Base-by-base conservation (phyloP, 352 stramenopile genomes). In the Phytophthora hybrid region DNA sequence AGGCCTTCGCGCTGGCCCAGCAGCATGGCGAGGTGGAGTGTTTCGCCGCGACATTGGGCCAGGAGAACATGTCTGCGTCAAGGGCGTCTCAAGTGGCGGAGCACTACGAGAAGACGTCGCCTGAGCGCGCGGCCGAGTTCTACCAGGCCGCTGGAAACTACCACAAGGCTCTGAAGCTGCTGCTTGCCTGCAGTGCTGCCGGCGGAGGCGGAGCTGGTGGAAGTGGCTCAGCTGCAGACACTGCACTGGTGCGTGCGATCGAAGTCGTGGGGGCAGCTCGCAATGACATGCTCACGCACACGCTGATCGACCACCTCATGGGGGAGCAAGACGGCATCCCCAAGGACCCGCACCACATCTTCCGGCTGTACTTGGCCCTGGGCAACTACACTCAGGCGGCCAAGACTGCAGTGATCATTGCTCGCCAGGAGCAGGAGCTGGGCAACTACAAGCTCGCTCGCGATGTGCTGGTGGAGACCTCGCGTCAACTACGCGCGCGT, bases 311-410 rank as follows among this genome's bases (percentile, higher is more conserved):
- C 70, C 96, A 97, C 61, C 78, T 98, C n/a, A 98, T 98, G 90
- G 94, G 94, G 44, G 96, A 98, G 71, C 93, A 91, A 46, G 94
- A 98, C 69, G 95, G 95, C 31, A 96, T 98, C 58, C 92, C 92
- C 1, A 98, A 98, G 74, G 96, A 98, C 66, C 93, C 94, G 5
- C 95, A 98, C 69, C 96, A 98, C 69, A 98, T 99, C 60, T 98
- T 98, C 63, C 87, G 93, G 0, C 73, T 99, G 16, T 99, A 99
- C 81, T 89, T 99, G 84, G 92, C 93, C 21, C 84, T 98, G n/a
- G 94, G 92, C 18, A 98, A 98, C 77, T 98, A 97, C 78, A 76
- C 91, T 0, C 91, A 98, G 69, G 95, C 95, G 1, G 92, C 93
- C 16, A 98, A 98, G 72, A 98, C 95, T 6, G 95, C 95, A 11